Conservation (phyloP, 345 rosid species). For the Schrenkiella parvula region DNA sequence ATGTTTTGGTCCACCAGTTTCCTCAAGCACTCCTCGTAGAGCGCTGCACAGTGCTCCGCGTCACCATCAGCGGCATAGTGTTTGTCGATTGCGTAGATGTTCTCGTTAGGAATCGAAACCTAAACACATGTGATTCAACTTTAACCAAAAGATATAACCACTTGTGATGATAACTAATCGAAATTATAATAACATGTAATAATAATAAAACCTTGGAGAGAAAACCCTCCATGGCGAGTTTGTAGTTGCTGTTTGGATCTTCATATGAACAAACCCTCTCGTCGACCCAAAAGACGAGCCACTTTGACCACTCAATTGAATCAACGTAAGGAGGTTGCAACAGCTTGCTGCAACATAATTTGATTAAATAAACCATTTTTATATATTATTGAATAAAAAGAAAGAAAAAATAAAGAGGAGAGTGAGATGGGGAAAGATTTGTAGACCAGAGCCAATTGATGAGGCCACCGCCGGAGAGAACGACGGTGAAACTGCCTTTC, state of each 20-base stretch:
- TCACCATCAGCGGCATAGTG: conserved; percentile 59
- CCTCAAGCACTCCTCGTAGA: conserved; percentile 57
- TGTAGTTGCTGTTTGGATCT: conserved; percentile 76
- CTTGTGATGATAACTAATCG: not conserved
- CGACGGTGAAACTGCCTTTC: conserved; percentile 65
- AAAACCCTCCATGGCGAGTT: conserved; percentile 66
- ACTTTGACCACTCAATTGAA: conserved; percentile 75
- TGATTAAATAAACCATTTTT: not conserved
- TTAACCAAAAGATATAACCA: no score
- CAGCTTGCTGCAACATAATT: conserved; percentile 48
- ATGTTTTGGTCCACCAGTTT: conserved; percentile 40
- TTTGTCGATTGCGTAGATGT: conserved; percentile 73
- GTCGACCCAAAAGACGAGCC: conserved; percentile 92
- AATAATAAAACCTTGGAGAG: conserved; percentile 54
- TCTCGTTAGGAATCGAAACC: conserved; percentile 55
- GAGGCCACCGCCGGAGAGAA: conserved; percentile 73
- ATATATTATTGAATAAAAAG: not conserved
- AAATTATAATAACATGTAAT: not conserved
- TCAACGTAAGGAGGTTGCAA: conserved; percentile 48
- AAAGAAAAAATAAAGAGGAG: not conserved
- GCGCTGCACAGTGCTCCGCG: conserved; percentile 46
- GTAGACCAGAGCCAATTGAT: conserved; percentile 56
- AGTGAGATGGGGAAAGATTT: not conserved
- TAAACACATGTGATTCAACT: not conserved
- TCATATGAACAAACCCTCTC: conserved; percentile 80